A percentile compares a stretch with the other conserved stretches of the same genome.
Conservation (phyloP, 2,329 filamentous ascomycete genomes). For the Fusarium verticillioides region DNA sequence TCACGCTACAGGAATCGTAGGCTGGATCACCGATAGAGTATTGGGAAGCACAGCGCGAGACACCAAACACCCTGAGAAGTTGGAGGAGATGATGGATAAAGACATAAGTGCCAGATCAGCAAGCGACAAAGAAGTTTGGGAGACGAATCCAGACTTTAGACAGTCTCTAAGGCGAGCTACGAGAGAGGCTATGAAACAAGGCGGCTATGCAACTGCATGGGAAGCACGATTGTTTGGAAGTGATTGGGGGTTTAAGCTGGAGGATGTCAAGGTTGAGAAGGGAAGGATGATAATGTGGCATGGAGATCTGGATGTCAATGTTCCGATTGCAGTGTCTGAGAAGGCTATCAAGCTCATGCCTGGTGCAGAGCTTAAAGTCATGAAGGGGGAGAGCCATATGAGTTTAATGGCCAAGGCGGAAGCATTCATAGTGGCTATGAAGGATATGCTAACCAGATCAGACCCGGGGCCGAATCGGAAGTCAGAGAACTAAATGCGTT, state of each 20-base stretch:
- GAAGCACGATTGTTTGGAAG: constrained; percentile 21
- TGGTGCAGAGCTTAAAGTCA: constrained; percentile 7
- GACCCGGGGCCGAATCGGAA: too few species aligned
- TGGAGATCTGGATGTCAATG: constrained; percentile 20
- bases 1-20: background rate
- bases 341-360: constrained; percentile 14
- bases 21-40: constrained; percentile 9
- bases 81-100: constrained; percentile 13
- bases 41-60: constrained; percentile 12
- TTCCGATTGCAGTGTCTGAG: constrained; percentile 11
- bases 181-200: constrained; percentile 14
- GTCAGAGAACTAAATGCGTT: too few species aligned
- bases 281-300: constrained; percentile 27
- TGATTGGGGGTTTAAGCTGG: constrained; percentile 26
- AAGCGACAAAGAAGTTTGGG: constrained; percentile 8
- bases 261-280: constrained; percentile 21
- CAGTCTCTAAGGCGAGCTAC: background rate
- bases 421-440: background rate
- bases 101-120: constrained; percentile 11
- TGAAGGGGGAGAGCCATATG: constrained; percentile 29
- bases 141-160: background rate
- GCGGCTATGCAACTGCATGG: constrained; percentile 17
- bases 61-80: constrained; percentile 13
- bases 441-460: constrained; percentile 5
- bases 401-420: constrained; percentile 10